These are phyloP conservation scores for Epichloe elymi DNA, from an alignment of 2,329 filamentous ascomycete species.

Conservation along the genomic window DNA sequence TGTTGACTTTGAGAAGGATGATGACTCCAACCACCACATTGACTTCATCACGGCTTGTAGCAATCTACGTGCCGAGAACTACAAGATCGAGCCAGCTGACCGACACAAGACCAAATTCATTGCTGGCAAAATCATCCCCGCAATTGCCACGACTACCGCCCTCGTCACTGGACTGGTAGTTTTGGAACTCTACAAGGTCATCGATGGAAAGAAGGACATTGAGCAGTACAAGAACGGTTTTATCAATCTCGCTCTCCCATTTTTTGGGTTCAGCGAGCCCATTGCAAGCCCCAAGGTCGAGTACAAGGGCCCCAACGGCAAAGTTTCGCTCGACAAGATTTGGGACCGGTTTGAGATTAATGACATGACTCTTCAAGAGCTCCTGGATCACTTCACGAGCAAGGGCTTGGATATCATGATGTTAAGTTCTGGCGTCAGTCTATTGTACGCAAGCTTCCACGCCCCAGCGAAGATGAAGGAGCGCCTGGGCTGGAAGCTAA, in stretches of 20 bases:
- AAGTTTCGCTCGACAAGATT: slow-evolving; percentile 82
- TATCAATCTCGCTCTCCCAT: slow-evolving; percentile 87
- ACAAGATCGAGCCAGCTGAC: slow-evolving; percentile 87
- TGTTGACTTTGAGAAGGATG: slow-evolving; percentile 97
- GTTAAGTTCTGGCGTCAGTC: slow-evolving; percentile 92
- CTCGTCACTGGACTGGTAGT: slow-evolving; percentile 88
- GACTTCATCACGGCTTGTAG: slow-evolving; percentile 97
- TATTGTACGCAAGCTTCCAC: slow-evolving; percentile 92
- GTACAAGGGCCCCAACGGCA: slow-evolving; percentile 67
- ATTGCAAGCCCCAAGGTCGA: slow-evolving; percentile 87
- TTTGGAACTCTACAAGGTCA: slow-evolving; percentile 88
- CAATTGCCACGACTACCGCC: slow-evolving; percentile 93
- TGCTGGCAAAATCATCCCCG: slow-evolving; percentile 97
- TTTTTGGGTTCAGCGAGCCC: slow-evolving; percentile 97
- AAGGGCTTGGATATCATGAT: slow-evolving; percentile 76
- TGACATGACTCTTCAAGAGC: slow-evolving; percentile 72
- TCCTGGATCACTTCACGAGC: slow-evolving; percentile 68
- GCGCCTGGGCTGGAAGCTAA: slow-evolving; percentile 69
- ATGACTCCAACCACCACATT: slow-evolving; percentile 95
- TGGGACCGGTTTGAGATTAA: slow-evolving; percentile 95
- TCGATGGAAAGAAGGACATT: slow-evolving; percentile 91
- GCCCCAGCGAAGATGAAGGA: slow-evolving; percentile 68
- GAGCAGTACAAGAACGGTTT: slow-evolving; percentile 99
- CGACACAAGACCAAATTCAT: slow-evolving; percentile 99
- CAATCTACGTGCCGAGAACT: slow-evolving; percentile 93